phyloP scores from a whole-genome alignment of 768 basidiomycete species.

The Collybiopsis luxurians region DNA sequence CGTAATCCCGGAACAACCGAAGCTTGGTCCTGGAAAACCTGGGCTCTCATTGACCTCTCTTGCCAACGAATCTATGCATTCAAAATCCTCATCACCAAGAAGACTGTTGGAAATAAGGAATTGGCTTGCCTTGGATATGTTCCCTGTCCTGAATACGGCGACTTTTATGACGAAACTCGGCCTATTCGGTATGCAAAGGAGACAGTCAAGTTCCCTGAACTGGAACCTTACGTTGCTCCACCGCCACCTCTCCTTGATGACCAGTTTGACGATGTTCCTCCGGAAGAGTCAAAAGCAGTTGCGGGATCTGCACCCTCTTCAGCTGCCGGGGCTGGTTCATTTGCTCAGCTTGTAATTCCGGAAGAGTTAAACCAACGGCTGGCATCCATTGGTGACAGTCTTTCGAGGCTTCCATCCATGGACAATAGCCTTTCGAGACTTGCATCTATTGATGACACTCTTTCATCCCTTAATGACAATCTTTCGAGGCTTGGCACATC shows the following conservation, averaged over 20 bases:
- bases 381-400: constrained; percentile 32
- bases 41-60: constrained; percentile 36
- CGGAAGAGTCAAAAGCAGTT: too few relatives aligned
- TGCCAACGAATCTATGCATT: constrained; percentile 38
- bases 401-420: too few relatives aligned
- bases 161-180: constrained; percentile 23
- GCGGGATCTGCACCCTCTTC: too few relatives aligned
- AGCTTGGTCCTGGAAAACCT: constrained; percentile 34
- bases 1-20: constrained; percentile 18
- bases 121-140: constrained; percentile 34
- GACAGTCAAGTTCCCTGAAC: constrained; percentile 23
- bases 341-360: constrained; percentile 16
- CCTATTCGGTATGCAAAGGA: constrained; percentile 35
- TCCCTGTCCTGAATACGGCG: constrained; percentile 33
- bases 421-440: too few relatives aligned
- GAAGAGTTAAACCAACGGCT: constrained; percentile 26
- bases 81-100: constrained; percentile 34
- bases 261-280: constrained; percentile 29
- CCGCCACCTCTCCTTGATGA: constrained; percentile 27
- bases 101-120: constrained; percentile 20
- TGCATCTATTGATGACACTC: too few relatives aligned
- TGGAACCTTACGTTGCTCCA: constrained; percentile 20
- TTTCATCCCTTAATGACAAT: too few relatives aligned
- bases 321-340: too few relatives aligned
- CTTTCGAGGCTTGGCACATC: constrained; percentile 34